Evolutionary conservation across 2,329 filamentous ascomycete species (phyloP), one percentile per base, ranked within the genome.

Genomic region (Aspergillus carbonarius): DNA sequence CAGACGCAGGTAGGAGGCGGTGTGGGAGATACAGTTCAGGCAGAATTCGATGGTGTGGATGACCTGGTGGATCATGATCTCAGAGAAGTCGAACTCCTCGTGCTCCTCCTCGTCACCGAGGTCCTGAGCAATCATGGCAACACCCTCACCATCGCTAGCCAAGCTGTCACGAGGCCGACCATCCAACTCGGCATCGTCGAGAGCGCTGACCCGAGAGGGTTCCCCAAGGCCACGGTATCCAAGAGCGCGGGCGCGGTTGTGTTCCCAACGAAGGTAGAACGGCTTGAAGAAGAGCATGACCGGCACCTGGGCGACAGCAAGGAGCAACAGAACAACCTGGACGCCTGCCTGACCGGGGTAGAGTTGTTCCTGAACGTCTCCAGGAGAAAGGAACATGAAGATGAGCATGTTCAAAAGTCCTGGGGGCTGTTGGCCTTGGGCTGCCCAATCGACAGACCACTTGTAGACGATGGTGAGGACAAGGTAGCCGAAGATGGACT

Each of bases 31-130:
- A 76, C 93, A 98, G 83, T 99, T 99, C 69, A 99, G 84, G 74
- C 95, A 99, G 82, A 99, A 99, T 83, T 99, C 92, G 71, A 98
- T 98, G 17, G 93, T 98, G 81, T 98, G 96, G 72, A 99, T 99
- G 74, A 97, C 87, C 77, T 99, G 95, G 79, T 99, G 95, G 72
- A 99, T 99, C 92, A 99, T 97, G 63, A 92, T 85, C 76, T 99
- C 95, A 60, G 89, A 86, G 74, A 99, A 99, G 69, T 99, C 95
- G 74, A 99, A 99, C 73, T 99, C 95, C 70, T 95, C 93, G 68
- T 97, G 91, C 67, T 93, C 93, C 67, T 93, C 93, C 50, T 91
- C 91, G 32, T 87, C 85, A 47, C 77, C 80, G 66, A 96, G 86
- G 71, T 95, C 91, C 74, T 96, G 88, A 2, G 91, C 91, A 72